Percentiles rank a stretch among this genome's conserved stretches.
phyloP scores from a whole-genome alignment of 495 filamentous ascomycete genomes.

The Hypoxylon intermedium region DNA sequence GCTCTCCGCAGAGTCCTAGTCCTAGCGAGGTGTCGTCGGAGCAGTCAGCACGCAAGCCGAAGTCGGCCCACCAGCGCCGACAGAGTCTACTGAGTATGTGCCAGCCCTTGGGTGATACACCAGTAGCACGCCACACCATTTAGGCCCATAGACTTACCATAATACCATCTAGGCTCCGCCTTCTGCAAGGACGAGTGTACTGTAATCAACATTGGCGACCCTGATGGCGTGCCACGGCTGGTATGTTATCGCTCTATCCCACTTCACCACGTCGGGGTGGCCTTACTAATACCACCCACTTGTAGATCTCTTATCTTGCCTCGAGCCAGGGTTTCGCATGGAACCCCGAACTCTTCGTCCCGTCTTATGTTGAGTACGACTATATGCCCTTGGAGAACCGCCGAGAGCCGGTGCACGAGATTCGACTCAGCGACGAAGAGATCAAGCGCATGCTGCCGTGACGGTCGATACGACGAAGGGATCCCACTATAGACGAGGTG shows the following conservation, averaged over 20 bases:
- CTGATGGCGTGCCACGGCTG: conserved; percentile 66
- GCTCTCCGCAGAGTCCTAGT: conserved; percentile 56
- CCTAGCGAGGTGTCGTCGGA: conserved; percentile 44
- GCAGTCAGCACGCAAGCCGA: conserved; percentile 47
- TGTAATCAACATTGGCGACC: conserved; percentile 70
- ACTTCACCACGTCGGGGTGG: background rate
- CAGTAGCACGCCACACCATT: background rate
- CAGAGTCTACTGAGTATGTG: conserved; percentile 62
- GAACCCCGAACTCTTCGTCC: conserved; percentile 71
- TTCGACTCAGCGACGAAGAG: conserved; percentile 69
- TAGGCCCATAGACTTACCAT: conserved; percentile 17
- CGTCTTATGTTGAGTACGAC: conserved; percentile 63
- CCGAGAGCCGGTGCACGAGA: conserved; percentile 72
- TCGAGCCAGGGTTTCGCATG: conserved; percentile 74
- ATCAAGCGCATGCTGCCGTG: conserved; percentile 63
- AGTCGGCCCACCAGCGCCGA: conserved; percentile 57
- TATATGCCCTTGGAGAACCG: conserved; percentile 68
- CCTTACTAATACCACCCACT: conserved; percentile 17
- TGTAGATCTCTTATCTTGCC: conserved; percentile 71
- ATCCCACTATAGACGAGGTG: too few relatives aligned
- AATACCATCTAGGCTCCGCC: conserved; percentile 58
- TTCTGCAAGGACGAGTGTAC: conserved; percentile 70
- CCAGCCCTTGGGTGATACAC: too few relatives aligned
- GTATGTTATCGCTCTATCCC: conserved; percentile 49
- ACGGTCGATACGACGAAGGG: too few relatives aligned